Evolutionary conservation across 371 early-diverging fungal species (phyloP), one percentile per base, ranked within the genome.

Genomic region (Neoconidiobolus thromboides): DNA sequence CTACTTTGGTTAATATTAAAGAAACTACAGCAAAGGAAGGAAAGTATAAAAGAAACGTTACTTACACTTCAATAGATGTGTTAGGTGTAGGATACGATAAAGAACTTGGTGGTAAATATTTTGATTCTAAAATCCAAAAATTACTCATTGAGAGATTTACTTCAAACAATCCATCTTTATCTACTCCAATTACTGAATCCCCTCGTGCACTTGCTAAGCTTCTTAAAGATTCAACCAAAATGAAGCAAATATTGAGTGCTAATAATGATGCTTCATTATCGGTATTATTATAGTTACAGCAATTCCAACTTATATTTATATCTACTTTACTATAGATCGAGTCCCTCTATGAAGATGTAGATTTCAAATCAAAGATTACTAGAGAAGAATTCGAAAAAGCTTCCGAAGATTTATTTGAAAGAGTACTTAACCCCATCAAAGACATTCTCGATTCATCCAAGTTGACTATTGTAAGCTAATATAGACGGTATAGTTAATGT

Each of bases 161-260:
- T 46, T 14, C 63, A 26, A 73, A 64, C 58, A 48, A 48, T 2
- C 66, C 68, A 9, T 62, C 74, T 4, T 62, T 71, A 12, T 68
- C 71, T 42, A 64, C 66, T 3, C 71, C 75, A 47, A 70, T 85
- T 40, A 68, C 67, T 2, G 63, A 69, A 3, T 78, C 78, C 9
- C 73, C 79, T 41, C 79, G 87, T 43, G 92, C 94, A 9, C 88
- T 92, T 89, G 78, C 84, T 9, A 81, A 84, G 62, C 75, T 95
- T 43, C 68, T 91, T 58, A 88, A 86, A 70, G 96, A 96, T 66
- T 93, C 96, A 3, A 86, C 78, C 68, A 79, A 92, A 48, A 89
- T 95, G 60, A 97, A 97, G 75, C 87, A 89, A 60, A 91, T 97
- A 63, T 73, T 97, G 58, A 91, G 90, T 64, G 96, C 91, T 48